These are phyloP conservation scores for Ocimum tenuiflorum DNA, from an alignment of 257 asterid genomes.

Conservation along the genomic window DNA sequence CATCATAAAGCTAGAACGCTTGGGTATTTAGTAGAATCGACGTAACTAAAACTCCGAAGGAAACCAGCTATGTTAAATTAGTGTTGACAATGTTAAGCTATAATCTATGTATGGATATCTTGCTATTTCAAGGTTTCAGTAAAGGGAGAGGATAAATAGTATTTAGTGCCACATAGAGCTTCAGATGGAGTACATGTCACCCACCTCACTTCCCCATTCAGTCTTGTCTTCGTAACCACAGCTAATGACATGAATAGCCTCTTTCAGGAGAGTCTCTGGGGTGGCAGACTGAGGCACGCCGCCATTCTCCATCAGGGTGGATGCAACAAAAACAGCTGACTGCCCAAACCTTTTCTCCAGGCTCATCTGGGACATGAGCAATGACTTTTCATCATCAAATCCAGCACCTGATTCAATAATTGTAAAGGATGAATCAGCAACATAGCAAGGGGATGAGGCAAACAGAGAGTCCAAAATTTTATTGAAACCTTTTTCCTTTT, in stretches of 20 bases:
- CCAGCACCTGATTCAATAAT: constrained; percentile 61
- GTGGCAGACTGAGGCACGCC: constrained; percentile 95
- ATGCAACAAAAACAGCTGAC: constrained; percentile 94
- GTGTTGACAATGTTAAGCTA: neutral
- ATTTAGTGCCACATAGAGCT: constrained; percentile 9
- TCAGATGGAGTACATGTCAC: constrained; percentile 10
- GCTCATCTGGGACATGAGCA: constrained; percentile 91
- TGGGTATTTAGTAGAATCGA: neutral
- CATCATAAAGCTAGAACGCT: neutral
- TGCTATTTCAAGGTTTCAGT: constrained; percentile 1
- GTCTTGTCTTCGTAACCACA: constrained; percentile 99
- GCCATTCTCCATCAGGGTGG: constrained; percentile 95
- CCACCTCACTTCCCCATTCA: constrained; percentile 96
- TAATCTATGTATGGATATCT: neutral
- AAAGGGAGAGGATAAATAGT: neutral
- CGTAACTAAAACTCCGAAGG: too few species aligned
- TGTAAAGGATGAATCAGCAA: constrained; percentile 13
- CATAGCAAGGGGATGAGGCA: constrained; percentile 4
- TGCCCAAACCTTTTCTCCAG: constrained; percentile 96
- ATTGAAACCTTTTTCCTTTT: neutral
- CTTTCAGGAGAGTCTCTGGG: constrained; percentile 87
- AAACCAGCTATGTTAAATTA: neutral
- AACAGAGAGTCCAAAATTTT: neutral
- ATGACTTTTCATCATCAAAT: constrained; percentile 86
- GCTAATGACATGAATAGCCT: constrained; percentile 97